Evolutionary conservation across 805 yeast genomes (phyloP).

Genomic region (Starmerella floris): DNA sequence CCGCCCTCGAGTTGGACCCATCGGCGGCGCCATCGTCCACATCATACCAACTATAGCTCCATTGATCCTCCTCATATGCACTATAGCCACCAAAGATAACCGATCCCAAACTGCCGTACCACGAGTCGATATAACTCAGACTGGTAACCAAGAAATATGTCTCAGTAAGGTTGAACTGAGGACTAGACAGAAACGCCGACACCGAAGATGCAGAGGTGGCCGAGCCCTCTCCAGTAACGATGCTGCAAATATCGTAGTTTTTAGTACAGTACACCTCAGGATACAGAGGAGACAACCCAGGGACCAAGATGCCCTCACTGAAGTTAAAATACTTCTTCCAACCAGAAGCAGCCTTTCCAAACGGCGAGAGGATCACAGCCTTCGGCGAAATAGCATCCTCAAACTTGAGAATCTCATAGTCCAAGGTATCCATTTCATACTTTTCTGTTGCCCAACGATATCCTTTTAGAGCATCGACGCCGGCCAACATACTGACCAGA

Average conservation of each 20-base stretch:
- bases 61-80: conserved; percentile 47
- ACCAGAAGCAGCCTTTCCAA: conserved; percentile 38
- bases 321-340: conserved; percentile 41
- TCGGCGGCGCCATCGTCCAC: conserved; percentile 38
- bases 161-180: conserved; percentile 43
- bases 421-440: conserved; percentile 1
- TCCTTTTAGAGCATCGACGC: neutral
- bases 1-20: conserved; percentile 46
- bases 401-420: conserved; percentile 7
- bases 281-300: conserved; percentile 52
- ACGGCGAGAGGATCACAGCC: conserved; percentile 44
- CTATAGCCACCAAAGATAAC: conserved; percentile 49
- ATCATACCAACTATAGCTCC: too few species aligned
- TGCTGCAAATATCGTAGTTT: conserved; percentile 42
- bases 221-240: conserved; percentile 60
- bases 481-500: neutral
- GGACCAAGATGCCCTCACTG: conserved; percentile 42
- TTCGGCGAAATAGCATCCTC: conserved; percentile 32
- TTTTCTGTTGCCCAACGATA: neutral
- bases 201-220: conserved; percentile 51
- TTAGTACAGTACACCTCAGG: conserved; percentile 44
- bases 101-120: conserved; percentile 43
- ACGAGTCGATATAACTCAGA: conserved; percentile 53
- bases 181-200: conserved; percentile 40
- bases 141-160: conserved; percentile 54